Evolutionary conservation across 2,329 filamentous ascomycete species (phyloP).

Genomic region (Coniochaeta hoffmannii): DNA sequence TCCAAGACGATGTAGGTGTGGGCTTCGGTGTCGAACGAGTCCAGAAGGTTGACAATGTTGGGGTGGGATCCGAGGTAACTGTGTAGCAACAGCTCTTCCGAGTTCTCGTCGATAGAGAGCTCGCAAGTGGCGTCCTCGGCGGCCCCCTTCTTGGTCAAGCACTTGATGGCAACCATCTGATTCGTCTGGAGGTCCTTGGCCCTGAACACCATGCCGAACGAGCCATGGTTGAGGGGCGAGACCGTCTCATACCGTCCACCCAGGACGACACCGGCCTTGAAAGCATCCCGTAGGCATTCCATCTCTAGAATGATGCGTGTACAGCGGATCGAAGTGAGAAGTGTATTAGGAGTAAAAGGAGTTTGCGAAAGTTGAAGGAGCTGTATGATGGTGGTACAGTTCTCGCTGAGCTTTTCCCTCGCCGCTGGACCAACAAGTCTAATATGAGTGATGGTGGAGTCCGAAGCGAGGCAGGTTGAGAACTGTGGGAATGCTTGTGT

Average conservation of each 20-base stretch:
- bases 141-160: slow-evolving; percentile 75
- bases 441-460: slow-evolving; percentile 1
- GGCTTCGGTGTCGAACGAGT: slow-evolving; percentile 85
- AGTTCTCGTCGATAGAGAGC: slow-evolving; percentile 73
- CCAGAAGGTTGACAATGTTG: slow-evolving; percentile 88
- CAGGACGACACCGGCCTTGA: slow-evolving; percentile 71
- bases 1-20: slow-evolving; percentile 92
- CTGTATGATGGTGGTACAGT: neutral
- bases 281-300: slow-evolving; percentile 83
- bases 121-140: slow-evolving; percentile 51
- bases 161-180: slow-evolving; percentile 89
- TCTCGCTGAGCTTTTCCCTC: neutral
- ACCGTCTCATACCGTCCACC: slow-evolving; percentile 86
- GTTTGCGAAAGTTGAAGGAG: slow-evolving; percentile 4
- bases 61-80: slow-evolving; percentile 69
- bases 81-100: slow-evolving; percentile 75
- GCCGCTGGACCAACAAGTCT: neutral
- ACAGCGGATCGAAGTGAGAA: slow-evolving; percentile 17
- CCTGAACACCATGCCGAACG: slow-evolving; percentile 97
- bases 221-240: slow-evolving; percentile 94
- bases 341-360: slow-evolving; percentile 10
- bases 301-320: slow-evolving; percentile 33
- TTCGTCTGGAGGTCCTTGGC: slow-evolving; percentile 72
- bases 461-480: slow-evolving; percentile 8
- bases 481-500: slow-evolving; percentile 1